Evolutionary conservation across 2,329 filamentous ascomycete species (phyloP).

Genomic region (Sordariomycetes sp.): DNA sequence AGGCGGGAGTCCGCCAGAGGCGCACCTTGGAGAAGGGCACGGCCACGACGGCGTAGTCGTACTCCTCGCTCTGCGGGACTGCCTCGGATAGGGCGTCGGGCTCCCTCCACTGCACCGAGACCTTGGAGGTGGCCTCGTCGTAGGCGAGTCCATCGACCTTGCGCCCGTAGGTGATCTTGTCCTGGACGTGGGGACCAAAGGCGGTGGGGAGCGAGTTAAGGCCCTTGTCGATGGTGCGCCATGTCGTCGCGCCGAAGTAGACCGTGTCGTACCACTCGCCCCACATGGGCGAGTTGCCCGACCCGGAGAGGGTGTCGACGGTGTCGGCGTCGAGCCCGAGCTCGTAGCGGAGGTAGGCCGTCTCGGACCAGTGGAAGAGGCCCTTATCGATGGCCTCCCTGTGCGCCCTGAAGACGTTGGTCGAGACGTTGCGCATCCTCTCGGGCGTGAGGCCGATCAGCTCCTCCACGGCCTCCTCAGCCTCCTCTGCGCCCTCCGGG

Average conservation of each 20-base stretch:
- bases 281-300: conserved; percentile 10
- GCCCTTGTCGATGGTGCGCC: conserved; percentile 39
- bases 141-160: conserved; percentile 45
- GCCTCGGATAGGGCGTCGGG: conserved; percentile 20
- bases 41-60: conserved; percentile 58
- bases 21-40: conserved; percentile 55
- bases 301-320: conserved; percentile 20
- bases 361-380: conserved; percentile 55
- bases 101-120: conserved; percentile 47
- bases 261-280: conserved; percentile 11
- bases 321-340: conserved; percentile 39
- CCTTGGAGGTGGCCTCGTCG: conserved; percentile 36
- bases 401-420: conserved; percentile 30
- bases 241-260: conserved; percentile 12
- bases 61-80: conserved; percentile 34
- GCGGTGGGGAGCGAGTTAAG: conserved; percentile 46
- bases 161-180: conserved; percentile 43
- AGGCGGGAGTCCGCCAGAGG: conserved; percentile 44
- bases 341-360: conserved; percentile 47
- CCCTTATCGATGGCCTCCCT: conserved; percentile 28
- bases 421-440: conserved; percentile 22
- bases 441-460: conserved; percentile 16
- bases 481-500: conserved; percentile 11
- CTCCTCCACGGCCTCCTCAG: conserved; percentile 22
- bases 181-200: conserved; percentile 49